Percentiles rank a stretch among this genome's conserved stretches.
Evolutionary conservation across 2,329 filamentous ascomycete species (phyloP).

Genomic region (Calonectria leucothoes): DNA sequence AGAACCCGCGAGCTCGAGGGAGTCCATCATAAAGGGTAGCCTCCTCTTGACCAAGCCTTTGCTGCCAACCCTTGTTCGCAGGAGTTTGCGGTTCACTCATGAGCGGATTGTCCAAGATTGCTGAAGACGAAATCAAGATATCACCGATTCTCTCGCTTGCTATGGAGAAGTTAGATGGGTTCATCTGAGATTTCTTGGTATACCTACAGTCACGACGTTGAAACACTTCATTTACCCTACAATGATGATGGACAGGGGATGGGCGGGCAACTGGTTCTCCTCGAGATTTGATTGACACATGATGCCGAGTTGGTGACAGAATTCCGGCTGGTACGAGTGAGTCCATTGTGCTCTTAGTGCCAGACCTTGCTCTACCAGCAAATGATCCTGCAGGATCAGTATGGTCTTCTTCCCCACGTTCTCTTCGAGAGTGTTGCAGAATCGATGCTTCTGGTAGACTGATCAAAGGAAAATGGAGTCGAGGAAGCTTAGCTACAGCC

Average conservation of each 20-base stretch:
- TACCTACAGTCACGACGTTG: constrained; percentile 34
- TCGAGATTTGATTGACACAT: constrained; percentile 15
- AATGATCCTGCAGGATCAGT: constrained; percentile 45
- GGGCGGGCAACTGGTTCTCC: constrained; percentile 23
- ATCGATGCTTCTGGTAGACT: constrained; percentile 52
- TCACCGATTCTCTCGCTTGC: constrained; percentile 37
- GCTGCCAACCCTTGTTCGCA: constrained; percentile 25
- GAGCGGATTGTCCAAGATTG: constrained; percentile 36
- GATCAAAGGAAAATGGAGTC: constrained; percentile 50
- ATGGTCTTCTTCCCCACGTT: constrained; percentile 52
- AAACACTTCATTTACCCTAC: constrained; percentile 17
- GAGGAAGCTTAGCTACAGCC: constrained; percentile 38
- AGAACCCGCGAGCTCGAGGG: constrained; percentile 39
- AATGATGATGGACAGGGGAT: constrained; percentile 26
- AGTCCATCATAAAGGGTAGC: constrained; percentile 21
- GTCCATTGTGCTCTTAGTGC: constrained; percentile 46
- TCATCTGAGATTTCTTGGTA: neutral
- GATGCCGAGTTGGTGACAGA: constrained; percentile 36
- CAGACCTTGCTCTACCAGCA: constrained; percentile 42
- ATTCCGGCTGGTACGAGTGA: constrained; percentile 41
- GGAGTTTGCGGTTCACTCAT: constrained; percentile 17
- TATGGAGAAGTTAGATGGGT: constrained; percentile 20
- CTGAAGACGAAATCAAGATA: constrained; percentile 40
- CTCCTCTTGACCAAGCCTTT: constrained; percentile 16
- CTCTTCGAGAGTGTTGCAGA: constrained; percentile 46